These are phyloP conservation scores for Leccinum subrobustum DNA, from an alignment of 1,284 basidiomycete species.

Conservation along the genomic window DNA sequence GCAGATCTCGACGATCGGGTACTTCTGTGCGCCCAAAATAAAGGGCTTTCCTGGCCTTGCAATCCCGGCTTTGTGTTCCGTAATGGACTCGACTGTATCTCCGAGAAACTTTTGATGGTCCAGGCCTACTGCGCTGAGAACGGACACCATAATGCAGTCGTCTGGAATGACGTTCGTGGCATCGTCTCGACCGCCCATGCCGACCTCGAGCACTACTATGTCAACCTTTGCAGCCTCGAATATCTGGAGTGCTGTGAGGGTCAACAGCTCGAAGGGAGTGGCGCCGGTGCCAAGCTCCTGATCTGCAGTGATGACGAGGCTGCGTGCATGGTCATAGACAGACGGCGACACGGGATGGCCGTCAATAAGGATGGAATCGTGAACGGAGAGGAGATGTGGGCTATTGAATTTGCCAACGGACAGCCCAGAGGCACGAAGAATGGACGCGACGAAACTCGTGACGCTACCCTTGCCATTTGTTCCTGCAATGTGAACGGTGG, in stretches of 20 bases:
- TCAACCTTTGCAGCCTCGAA: slow-evolving; percentile 75
- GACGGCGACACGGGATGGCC: slow-evolving; percentile 50
- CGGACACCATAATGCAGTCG: slow-evolving; percentile 71
- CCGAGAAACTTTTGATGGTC: slow-evolving; percentile 95
- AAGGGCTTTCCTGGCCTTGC: slow-evolving; percentile 69
- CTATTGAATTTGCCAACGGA: slow-evolving; percentile 88
- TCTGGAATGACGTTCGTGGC: slow-evolving; percentile 90
- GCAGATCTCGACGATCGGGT: slow-evolving; percentile 48
- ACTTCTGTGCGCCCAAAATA: slow-evolving; percentile 70
- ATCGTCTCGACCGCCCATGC: slow-evolving; percentile 90
- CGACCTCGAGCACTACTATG: slow-evolving; percentile 89
- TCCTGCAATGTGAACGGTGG: slow-evolving; percentile 90
- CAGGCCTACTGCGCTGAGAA: slow-evolving; percentile 83
- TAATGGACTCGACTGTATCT: slow-evolving; percentile 70
- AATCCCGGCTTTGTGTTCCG: slow-evolving; percentile 85
- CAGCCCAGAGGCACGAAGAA: slow-evolving; percentile 56
- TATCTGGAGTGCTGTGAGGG: slow-evolving; percentile 70
- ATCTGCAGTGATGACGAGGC: slow-evolving; percentile 54
- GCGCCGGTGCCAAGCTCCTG: slow-evolving; percentile 45
- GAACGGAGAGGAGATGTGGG: slow-evolving; percentile 82
- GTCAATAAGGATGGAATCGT: slow-evolving; percentile 79
- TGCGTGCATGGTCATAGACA: slow-evolving; percentile 52
- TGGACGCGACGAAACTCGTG: slow-evolving; percentile 78
- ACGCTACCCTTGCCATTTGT: slow-evolving; percentile 99
- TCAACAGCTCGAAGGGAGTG: slow-evolving; percentile 86